Evolutionary conservation across 148 eudicot genomes (phyloP).

Genomic region (Chenopodium suecicum): DNA sequence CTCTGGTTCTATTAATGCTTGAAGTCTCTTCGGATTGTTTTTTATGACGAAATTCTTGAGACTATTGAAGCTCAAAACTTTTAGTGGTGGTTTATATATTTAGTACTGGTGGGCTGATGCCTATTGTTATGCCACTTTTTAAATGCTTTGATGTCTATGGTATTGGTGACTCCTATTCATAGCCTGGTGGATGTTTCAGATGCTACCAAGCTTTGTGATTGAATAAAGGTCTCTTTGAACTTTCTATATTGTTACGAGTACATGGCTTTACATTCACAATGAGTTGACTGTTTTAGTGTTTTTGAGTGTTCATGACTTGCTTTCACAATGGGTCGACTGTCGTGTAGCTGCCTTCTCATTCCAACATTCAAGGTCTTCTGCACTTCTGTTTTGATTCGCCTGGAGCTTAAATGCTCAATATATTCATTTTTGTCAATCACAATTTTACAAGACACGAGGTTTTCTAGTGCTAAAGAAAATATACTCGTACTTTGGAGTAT

Average conservation of each 20-base stretch:
- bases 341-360: too few species aligned
- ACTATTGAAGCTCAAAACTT: slow-evolving; percentile 12
- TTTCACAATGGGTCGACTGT: too few species aligned
- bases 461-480: too few species aligned
- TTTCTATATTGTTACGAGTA: neutral
- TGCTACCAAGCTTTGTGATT: slow-evolving; percentile 5
- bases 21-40: neutral
- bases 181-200: neutral
- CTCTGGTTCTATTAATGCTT: slow-evolving; percentile 54
- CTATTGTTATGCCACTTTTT: neutral
- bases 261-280: neutral
- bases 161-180: neutral
- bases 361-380: too few species aligned
- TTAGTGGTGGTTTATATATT: slow-evolving; percentile 14
- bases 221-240: slow-evolving; percentile 8
- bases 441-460: too few species aligned
- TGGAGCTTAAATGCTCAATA: too few species aligned
- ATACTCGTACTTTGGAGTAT: too few species aligned
- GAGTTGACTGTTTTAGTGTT: neutral
- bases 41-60: neutral
- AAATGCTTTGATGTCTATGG: neutral
- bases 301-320: neutral
- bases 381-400: too few species aligned
- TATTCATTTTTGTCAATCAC: too few species aligned
- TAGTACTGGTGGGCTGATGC: slow-evolving; percentile 13